Conservation (phyloP, 352 stramenopile species). For the Globisporangium barbulae region DNA sequence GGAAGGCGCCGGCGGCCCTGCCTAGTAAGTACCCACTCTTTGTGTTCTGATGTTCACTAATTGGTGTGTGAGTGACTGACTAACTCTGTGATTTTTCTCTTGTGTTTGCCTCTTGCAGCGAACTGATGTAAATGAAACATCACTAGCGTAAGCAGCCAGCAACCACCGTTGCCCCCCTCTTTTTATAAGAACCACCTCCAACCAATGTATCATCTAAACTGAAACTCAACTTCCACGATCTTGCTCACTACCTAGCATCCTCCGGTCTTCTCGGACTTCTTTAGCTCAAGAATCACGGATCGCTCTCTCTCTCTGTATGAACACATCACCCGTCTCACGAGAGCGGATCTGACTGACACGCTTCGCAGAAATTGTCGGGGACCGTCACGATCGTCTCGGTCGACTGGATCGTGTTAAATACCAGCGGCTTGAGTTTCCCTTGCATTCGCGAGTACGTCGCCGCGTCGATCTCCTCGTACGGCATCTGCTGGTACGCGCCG, state of each 20-base stretch:
- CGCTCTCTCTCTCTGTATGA: not conserved
- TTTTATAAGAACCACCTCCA: constrained; percentile 5
- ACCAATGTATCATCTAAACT: constrained; percentile 11
- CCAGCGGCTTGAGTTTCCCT: constrained; percentile 32
- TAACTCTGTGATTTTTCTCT: constrained; percentile 23
- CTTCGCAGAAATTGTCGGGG: constrained; percentile 60
- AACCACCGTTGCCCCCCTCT: not conserved
- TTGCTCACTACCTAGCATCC: not conserved
- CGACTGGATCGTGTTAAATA: constrained; percentile 37
- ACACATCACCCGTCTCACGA: constrained; percentile 1
- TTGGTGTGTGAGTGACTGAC: not conserved
- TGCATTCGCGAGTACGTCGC: constrained; percentile 56
- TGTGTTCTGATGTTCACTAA: not conserved
- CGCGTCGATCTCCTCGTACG: constrained; percentile 89
- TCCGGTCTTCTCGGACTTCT: too few species aligned
- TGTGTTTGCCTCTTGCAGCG: constrained; percentile 37
- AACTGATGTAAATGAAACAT: constrained; percentile 56
- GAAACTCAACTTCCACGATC: not conserved
- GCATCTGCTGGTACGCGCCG: constrained; percentile 89
- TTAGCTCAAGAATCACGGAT: not conserved
- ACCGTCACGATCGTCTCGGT: constrained; percentile 34
- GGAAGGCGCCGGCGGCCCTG: constrained; percentile 96
- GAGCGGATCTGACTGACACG: constrained; percentile 23
- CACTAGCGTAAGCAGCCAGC: not conserved
- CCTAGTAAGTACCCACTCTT: constrained; percentile 89